phyloP scores from a whole-genome alignment of 2,329 filamentous ascomycete genomes.

The Sarocladium brachiariae region DNA sequence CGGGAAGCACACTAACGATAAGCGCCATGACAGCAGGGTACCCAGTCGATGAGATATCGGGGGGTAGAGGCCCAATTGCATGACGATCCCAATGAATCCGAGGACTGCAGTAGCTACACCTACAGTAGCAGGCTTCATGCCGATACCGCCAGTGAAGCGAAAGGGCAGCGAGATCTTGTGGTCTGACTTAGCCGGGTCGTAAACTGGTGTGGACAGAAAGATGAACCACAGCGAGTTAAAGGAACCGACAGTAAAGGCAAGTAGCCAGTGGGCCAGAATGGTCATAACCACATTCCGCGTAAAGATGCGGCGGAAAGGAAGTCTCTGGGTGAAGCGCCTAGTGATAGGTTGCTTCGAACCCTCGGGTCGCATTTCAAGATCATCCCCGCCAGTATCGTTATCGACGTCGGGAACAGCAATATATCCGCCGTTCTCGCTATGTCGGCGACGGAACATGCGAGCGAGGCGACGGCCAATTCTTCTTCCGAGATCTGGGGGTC shows the following conservation, averaged over 20 bases:
- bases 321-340: constrained; percentile 36
- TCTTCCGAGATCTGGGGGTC: constrained; percentile 33
- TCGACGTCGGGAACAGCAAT: constrained; percentile 17
- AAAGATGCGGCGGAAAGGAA: constrained; percentile 49
- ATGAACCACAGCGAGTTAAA: constrained; percentile 73
- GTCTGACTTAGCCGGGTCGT: constrained; percentile 30
- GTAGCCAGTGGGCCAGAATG: constrained; percentile 59
- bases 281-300: constrained; percentile 47
- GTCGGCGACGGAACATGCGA: constrained; percentile 19
- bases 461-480: constrained; percentile 31
- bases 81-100: constrained; percentile 64
- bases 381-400: constrained; percentile 13
- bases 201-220: constrained; percentile 67
- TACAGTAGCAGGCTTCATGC: constrained; percentile 63
- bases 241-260: constrained; percentile 66
- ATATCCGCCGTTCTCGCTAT: constrained; percentile 14
- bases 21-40: constrained; percentile 59
- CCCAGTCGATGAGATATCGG: constrained; percentile 59
- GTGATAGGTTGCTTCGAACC: constrained; percentile 4
- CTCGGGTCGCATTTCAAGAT: not conserved
- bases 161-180: constrained; percentile 40
- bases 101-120: constrained; percentile 74
- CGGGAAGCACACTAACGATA: constrained; percentile 65
- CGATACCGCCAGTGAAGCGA: constrained; percentile 67
- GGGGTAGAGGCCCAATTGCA: constrained; percentile 60